Evolutionary conservation across 2,329 filamentous ascomycete genomes (phyloP).

Genomic region (Fusarium goolgardi): DNA sequence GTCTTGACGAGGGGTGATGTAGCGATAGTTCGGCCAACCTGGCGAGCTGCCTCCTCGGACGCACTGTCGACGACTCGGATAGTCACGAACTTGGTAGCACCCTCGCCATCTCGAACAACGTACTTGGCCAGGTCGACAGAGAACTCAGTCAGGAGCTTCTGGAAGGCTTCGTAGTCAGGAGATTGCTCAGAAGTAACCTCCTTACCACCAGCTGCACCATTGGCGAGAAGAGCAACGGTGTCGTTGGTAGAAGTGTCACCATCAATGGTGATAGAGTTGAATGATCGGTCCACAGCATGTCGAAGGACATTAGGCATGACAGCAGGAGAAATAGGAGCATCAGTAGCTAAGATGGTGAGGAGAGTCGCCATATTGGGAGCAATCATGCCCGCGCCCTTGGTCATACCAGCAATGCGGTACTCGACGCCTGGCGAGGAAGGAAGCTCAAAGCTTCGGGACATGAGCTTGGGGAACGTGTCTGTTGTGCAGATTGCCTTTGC

Average conservation of each 20-base stretch:
- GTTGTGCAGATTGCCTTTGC: conserved; percentile 97
- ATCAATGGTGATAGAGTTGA: conserved; percentile 97
- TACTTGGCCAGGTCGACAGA: conserved; percentile 88
- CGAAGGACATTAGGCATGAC: conserved; percentile 77
- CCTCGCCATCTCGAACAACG: conserved; percentile 95
- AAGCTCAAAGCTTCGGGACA: conserved; percentile 84
- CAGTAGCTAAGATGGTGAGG: conserved; percentile 90
- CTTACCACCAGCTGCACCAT: conserved; percentile 85
- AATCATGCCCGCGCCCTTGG: conserved; percentile 99
- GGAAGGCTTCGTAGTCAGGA: conserved; percentile 77
- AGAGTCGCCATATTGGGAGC: conserved; percentile 99
- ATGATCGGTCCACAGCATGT: conserved; percentile 82
- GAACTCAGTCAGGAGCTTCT: conserved; percentile 78
- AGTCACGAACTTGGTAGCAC: conserved; percentile 97
- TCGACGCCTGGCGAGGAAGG: conserved; percentile 80
- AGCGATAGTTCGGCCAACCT: conserved; percentile 88
- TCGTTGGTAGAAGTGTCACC: conserved; percentile 98
- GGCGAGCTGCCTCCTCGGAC: conserved; percentile 76
- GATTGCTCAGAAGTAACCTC: conserved; percentile 66
- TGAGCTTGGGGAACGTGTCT: conserved; percentile 96
- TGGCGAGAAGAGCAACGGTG: conserved; percentile 93
- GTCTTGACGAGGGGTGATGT: conserved; percentile 96
- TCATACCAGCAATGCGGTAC: conserved; percentile 92
- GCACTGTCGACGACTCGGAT: conserved; percentile 83
- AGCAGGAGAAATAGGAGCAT: conserved; percentile 78